Percentiles rank a stretch among this genome's conserved stretches.
Conservation (phyloP, 805 yeast genomes). For the Wickerhamomyces canadensis region DNA sequence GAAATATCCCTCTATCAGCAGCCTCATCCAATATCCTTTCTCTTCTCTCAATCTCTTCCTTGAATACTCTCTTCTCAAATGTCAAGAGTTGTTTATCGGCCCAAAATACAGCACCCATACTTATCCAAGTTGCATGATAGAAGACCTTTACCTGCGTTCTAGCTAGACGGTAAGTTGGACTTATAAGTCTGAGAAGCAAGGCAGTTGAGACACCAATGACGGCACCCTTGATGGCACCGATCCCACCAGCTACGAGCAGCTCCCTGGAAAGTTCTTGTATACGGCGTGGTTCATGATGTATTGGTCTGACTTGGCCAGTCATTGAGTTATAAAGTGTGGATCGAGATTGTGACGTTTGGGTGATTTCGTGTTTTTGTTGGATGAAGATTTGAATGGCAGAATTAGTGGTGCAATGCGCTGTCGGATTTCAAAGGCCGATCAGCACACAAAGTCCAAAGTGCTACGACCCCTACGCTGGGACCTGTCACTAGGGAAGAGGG, state of each 20-base stretch:
- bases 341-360: too few relatives aligned
- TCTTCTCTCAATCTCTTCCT: conserved; percentile 30
- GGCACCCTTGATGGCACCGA: conserved; percentile 39
- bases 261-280: conserved; percentile 31
- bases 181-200: conserved; percentile 27
- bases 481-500: too few relatives aligned
- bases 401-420: too few relatives aligned
- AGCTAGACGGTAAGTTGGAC: conserved; percentile 31
- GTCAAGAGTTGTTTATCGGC: conserved; percentile 35
- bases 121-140: conserved; percentile 36
- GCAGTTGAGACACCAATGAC: conserved; percentile 31
- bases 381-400: too few relatives aligned
- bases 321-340: too few relatives aligned
- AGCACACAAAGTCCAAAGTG: too few relatives aligned
- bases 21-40: conserved; percentile 34
- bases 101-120: conserved; percentile 35
- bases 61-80: conserved; percentile 30
- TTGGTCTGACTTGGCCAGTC: conserved; percentile 24
- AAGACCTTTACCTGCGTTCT: conserved; percentile 36
- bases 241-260: conserved; percentile 31
- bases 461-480: too few relatives aligned
- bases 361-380: too few relatives aligned
- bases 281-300: conserved; percentile 33
- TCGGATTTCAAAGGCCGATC: too few relatives aligned
- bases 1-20: conserved; percentile 38